Percentiles rank a stretch among this genome's conserved stretches.
These are phyloP conservation scores for Phialophora macrospora DNA, from an alignment of 2,329 filamentous ascomycete genomes.

Conservation along the genomic window DNA sequence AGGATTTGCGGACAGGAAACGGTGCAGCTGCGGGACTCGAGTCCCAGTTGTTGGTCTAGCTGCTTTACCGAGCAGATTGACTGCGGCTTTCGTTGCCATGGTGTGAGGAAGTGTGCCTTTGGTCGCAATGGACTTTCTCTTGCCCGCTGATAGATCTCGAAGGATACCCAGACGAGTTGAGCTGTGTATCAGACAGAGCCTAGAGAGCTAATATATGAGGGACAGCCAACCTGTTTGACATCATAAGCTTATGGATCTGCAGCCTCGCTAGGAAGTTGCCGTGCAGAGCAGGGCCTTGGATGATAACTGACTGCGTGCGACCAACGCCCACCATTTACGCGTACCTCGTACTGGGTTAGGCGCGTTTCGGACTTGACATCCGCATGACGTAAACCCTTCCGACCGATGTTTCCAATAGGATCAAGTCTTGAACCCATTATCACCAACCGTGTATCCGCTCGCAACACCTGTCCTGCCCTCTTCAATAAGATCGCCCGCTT, in stretches of 20 bases:
- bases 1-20: slow-evolving; percentile 22
- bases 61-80: slow-evolving; percentile 21
- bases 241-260: neutral
- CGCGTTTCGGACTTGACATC: neutral
- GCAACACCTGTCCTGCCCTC: slow-evolving; percentile 88
- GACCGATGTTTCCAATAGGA: neutral
- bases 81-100: slow-evolving; percentile 20
- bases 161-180: neutral
- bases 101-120: slow-evolving; percentile 3
- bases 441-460: slow-evolving; percentile 79
- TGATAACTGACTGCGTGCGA: neutral
- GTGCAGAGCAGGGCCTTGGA: neutral
- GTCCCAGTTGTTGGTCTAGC: slow-evolving; percentile 10
- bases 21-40: slow-evolving; percentile 31
- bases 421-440: slow-evolving; percentile 30
- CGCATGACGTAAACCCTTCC: neutral
- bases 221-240: neutral
- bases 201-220: neutral
- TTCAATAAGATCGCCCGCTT: slow-evolving; percentile 70
- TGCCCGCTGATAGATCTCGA: neutral
- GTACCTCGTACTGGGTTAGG: neutral
- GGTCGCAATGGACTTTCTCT: neutral
- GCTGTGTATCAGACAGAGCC: neutral
- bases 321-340: neutral
- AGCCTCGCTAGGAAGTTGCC: neutral